Conservation (phyloP, 257 asterid genomes). For the Nicotiana tabacum region DNA sequence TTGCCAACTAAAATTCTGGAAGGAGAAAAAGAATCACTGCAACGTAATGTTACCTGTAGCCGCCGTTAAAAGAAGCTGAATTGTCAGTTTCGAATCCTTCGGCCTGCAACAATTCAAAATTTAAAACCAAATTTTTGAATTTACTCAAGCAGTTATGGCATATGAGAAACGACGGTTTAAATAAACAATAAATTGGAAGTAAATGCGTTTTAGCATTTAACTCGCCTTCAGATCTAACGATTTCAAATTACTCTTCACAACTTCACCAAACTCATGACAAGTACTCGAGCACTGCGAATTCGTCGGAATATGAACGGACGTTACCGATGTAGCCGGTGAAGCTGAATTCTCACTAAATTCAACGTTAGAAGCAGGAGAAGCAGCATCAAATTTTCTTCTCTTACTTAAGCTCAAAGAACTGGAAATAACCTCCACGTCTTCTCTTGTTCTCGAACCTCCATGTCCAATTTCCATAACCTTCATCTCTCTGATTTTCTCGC, state of each 20-base stretch:
- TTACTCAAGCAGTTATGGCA: slow-evolving; percentile 4
- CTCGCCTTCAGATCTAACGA: slow-evolving; percentile 72
- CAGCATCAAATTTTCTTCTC: slow-evolving; percentile 44
- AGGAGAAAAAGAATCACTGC: not conserved
- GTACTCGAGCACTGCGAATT: slow-evolving; percentile 15
- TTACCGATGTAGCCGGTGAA: slow-evolving; percentile 42
- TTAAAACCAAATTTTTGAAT: slow-evolving; percentile 17
- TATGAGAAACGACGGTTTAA: slow-evolving; percentile 5
- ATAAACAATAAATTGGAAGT: not conserved
- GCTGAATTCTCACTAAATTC: slow-evolving; percentile 29
- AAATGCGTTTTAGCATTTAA: slow-evolving; percentile 18
- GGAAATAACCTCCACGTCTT: slow-evolving; percentile 28
- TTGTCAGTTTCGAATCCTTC: slow-evolving; percentile 44
- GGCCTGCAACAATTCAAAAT: slow-evolving; percentile 35
- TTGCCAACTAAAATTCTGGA: not conserved
- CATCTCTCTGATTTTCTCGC: slow-evolving; percentile 24
- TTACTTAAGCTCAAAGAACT: slow-evolving; percentile 33
- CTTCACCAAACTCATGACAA: slow-evolving; percentile 28
- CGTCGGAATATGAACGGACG: slow-evolving; percentile 7
- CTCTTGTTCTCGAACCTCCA: slow-evolving; percentile 15
- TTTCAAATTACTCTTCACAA: slow-evolving; percentile 22
- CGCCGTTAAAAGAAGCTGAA: slow-evolving; percentile 32
- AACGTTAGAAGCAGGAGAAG: slow-evolving; percentile 15
- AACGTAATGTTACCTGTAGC: slow-evolving; percentile 44
- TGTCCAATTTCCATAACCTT: slow-evolving; percentile 10